phyloP scores from a whole-genome alignment of 1,284 basidiomycete genomes.

The Trichosporon inkin region DNA sequence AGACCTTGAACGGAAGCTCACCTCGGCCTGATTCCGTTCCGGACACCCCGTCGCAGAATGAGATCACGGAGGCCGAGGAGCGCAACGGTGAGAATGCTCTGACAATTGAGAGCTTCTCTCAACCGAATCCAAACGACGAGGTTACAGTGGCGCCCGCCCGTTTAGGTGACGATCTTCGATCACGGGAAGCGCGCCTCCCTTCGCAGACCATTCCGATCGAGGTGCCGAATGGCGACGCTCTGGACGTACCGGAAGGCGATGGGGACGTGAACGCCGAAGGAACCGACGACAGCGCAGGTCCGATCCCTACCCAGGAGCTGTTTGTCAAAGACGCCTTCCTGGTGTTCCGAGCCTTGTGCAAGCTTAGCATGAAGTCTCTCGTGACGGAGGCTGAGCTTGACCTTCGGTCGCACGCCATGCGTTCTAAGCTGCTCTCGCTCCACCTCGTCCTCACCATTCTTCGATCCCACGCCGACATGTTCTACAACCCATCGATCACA shows the following conservation, averaged over 20 bases:
- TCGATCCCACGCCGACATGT: slow-evolving; percentile 81
- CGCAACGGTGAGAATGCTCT: neutral
- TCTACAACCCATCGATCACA: slow-evolving; percentile 76
- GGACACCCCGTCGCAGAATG: neutral
- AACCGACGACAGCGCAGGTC: slow-evolving; percentile 17
- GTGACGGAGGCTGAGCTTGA: slow-evolving; percentile 90
- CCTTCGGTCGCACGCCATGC: slow-evolving; percentile 89
- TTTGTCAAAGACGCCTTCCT: slow-evolving; percentile 95
- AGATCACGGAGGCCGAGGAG: neutral
- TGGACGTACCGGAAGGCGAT: slow-evolving; percentile 35
- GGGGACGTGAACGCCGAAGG: slow-evolving; percentile 38
- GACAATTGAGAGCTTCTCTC: slow-evolving; percentile 34
- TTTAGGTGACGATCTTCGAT: slow-evolving; percentile 16
- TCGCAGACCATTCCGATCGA: slow-evolving; percentile 36
- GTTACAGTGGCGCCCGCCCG: slow-evolving; percentile 40
- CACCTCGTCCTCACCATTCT: slow-evolving; percentile 90
- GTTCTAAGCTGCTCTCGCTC: slow-evolving; percentile 86
- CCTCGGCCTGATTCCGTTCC: neutral
- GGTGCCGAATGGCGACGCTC: slow-evolving; percentile 42
- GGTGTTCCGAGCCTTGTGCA: slow-evolving; percentile 91
- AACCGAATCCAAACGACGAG: slow-evolving; percentile 49
- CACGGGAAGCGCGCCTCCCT: slow-evolving; percentile 21
- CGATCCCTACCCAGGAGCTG: slow-evolving; percentile 60
- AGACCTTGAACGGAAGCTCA: slow-evolving; percentile 3
- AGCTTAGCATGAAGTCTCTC: slow-evolving; percentile 94